Conservation (phyloP, 176 grass and related monocot species). For the maize (Zea mays) region Zm-B73-REFERENCE-NAM-5.0 NC_050105.1:86712501-86713000, state of each 20-base stretch:
- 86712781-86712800: neutral
- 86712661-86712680: constrained; percentile 45
- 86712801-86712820: constrained; percentile 21
- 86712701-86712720: neutral
- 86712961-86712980: neutral
- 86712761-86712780: neutral
- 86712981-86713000: neutral
- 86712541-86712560: too few species aligned
- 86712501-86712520: too few species aligned
- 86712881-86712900: neutral
- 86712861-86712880: neutral
- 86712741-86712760: neutral
- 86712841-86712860: neutral
- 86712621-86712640: constrained; percentile 49
- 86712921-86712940: neutral
- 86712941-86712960: constrained; percentile 28
- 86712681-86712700: constrained; percentile 31
- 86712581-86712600: neutral
- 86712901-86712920: neutral
- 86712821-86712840: constrained; percentile 33
- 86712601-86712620: neutral
- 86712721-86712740: constrained; percentile 21
- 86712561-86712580: neutral
- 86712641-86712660: constrained; percentile 48
- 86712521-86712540: too few species aligned